phyloP scores from a whole-genome alignment of 2,329 filamentous ascomycete genomes.

The Colletotrichum sp. region DNA sequence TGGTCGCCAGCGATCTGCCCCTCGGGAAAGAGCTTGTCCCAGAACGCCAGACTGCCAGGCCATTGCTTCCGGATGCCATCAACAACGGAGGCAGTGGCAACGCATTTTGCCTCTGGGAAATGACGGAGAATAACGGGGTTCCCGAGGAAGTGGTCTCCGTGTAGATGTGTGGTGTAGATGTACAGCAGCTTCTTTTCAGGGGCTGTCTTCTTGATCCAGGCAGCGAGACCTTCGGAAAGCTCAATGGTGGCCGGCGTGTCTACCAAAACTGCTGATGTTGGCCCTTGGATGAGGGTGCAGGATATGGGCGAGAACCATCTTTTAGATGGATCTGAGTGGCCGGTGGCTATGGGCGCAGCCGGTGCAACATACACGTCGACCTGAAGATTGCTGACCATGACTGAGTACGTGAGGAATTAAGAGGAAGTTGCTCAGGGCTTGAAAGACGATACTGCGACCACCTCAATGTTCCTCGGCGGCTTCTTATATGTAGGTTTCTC shows the following conservation, averaged over 20 bases:
- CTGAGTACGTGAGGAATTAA: neutral
- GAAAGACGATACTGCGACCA: too few species aligned
- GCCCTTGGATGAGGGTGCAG: neutral
- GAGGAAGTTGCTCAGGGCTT: too few species aligned
- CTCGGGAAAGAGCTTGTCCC: neutral
- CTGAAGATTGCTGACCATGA: neutral
- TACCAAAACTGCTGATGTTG: neutral
- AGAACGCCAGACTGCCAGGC: neutral
- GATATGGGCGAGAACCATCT: neutral
- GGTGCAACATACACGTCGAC: neutral
- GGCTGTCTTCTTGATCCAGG: neutral
- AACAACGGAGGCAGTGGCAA: neutral
- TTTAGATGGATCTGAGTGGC: neutral
- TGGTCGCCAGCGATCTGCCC: neutral
- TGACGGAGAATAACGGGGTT: neutral
- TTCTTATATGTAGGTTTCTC: neutral
- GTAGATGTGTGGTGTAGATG: neutral
- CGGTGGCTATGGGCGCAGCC: neutral
- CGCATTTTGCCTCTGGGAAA: neutral
- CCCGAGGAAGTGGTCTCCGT: neutral
- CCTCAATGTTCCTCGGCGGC: neutral
- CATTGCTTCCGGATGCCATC: neutral
- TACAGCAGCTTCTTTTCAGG: neutral
- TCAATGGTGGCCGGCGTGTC: neutral
- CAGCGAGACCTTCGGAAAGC: neutral